Evolutionary conservation across 2,329 filamentous ascomycete genomes (phyloP).

Genomic region (Elsinoe batatas): DNA sequence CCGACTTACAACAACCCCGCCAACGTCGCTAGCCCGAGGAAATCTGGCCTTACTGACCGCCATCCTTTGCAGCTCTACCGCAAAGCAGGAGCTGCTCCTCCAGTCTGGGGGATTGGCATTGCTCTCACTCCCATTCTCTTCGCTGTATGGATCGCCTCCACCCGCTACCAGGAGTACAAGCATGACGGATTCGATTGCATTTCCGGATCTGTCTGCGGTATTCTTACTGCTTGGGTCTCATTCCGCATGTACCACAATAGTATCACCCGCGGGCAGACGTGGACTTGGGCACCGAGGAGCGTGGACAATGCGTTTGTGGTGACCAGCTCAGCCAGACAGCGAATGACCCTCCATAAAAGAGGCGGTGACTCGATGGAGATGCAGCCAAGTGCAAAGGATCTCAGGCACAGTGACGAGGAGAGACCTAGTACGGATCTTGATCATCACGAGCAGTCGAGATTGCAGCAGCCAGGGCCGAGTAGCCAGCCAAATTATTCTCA

Average conservation of each 20-base stretch:
- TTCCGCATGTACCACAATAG: conserved; percentile 84
- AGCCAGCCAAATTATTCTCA: conserved; percentile 7
- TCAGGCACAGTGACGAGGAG: conserved; percentile 8
- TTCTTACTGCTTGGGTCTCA: conserved; percentile 58
- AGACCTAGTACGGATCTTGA: conserved; percentile 9
- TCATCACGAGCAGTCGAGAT: conserved; percentile 3
- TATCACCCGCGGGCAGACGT: conserved; percentile 67
- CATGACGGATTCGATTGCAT: conserved; percentile 92
- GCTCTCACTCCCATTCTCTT: conserved; percentile 61
- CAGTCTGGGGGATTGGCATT: conserved; percentile 64
- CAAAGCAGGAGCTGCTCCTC: conserved; percentile 69
- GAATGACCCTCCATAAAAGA: conserved; percentile 4
- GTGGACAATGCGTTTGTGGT: conserved; percentile 58
- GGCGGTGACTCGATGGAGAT: conserved; percentile 5
- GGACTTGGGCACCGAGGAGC: conserved; percentile 77
- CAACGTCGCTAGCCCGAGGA: conserved; percentile 9
- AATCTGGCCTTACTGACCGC: conserved; percentile 14
- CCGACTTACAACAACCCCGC: conserved; percentile 20
- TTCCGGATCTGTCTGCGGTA: conserved; percentile 71
- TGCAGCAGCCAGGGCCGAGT: not conserved
- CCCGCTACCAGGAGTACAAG: conserved; percentile 77
- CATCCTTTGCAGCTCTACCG: conserved; percentile 46
- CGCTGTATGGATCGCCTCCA: conserved; percentile 73
- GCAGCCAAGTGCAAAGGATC: not conserved
- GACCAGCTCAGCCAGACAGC: not conserved